A percentile compares a stretch with the other conserved stretches of the same genome.
phyloP scores from a whole-genome alignment of 805 yeast species.

The Wickerhamiella musiphila region DNA sequence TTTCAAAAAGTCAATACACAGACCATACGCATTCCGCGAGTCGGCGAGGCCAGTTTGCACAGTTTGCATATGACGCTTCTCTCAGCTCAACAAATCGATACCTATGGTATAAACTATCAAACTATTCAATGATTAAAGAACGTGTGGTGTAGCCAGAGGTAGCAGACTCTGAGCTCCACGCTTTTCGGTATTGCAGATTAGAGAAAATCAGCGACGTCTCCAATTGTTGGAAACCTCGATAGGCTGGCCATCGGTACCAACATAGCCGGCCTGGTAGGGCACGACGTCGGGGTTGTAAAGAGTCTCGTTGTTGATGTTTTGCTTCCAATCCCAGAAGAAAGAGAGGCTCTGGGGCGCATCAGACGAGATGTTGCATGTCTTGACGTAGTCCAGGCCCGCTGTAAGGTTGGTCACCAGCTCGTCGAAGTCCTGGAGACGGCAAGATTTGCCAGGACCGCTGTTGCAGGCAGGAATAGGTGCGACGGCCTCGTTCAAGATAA shows the following conservation, averaged over 20 bases:
- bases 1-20: too few species aligned
- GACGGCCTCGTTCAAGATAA: conserved; percentile 36
- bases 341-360: conserved; percentile 4
- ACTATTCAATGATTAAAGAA: too few species aligned
- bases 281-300: conserved; percentile 6
- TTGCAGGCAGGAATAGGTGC: conserved; percentile 31
- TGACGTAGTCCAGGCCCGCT: conserved; percentile 2
- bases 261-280: conserved; percentile 8
- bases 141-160: too few species aligned
- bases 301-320: conserved; percentile 8
- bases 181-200: too few species aligned
- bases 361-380: conserved; percentile 3
- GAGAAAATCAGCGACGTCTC: too few species aligned
- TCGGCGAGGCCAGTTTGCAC: too few species aligned
- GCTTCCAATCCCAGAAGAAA: conserved; percentile 13
- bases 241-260: conserved; percentile 1
- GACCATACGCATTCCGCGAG: too few species aligned
- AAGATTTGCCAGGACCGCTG: conserved; percentile 34
- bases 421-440: conserved; percentile 20
- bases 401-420: conserved; percentile 4
- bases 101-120: too few species aligned
- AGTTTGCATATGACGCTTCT: too few species aligned
- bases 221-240: too few species aligned
- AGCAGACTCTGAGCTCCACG: too few species aligned
- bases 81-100: too few species aligned